Base-by-base conservation (phyloP, 1,284 basidiomycete genomes). In the Stereum hirsutum region DNA sequence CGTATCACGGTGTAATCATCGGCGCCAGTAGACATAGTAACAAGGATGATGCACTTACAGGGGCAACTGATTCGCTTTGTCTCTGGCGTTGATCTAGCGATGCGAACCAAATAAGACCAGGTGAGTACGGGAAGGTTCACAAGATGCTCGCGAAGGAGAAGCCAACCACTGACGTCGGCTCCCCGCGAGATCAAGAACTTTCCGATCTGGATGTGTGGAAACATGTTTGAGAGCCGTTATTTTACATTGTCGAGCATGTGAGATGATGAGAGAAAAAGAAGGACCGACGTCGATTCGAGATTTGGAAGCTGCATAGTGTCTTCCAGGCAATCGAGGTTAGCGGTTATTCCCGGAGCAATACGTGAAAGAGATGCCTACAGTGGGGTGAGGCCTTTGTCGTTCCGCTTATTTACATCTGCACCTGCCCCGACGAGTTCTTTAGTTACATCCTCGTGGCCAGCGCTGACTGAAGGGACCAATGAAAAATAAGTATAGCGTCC, bases 271-370 rank as follows among this genome's bases (percentile, higher is more conserved):
- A 8, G 15, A 17, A 20, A 32, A 25, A 10, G 39, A 24, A n/a
- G 46, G 52, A 57, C 75, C 51, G 59, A 91, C 91, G 57, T 89
- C 81, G 44, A 92, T 77, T 40, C 84, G 82, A 35, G 90, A 87
- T 63, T 94, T 96, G 15, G 92, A 96, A 32, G 92, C 93, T 24
- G 92, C 92, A 55, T 96, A 96, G 63, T 96, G 91, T 57, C 91
- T 93, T 45, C 19, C 15, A 32, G 6, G 15, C 32, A 5, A 24
- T 26, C 30, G 55, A 17, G 54, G 38, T 45, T 50, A 25, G 46
- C 21, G 10, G 21, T 14, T 19, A 21, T 47, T 46, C 35, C 15
- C 8, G 5, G 39, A 14, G 17, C 3, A 24, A 25, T 27, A 37
- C 27, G 44, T n/a, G 20, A 19, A 25, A 42, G 41, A 25, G 66